These are phyloP conservation scores for Russula griseocarnosa DNA, from an alignment of 768 basidiomycete species.

Conservation along the genomic window DNA sequence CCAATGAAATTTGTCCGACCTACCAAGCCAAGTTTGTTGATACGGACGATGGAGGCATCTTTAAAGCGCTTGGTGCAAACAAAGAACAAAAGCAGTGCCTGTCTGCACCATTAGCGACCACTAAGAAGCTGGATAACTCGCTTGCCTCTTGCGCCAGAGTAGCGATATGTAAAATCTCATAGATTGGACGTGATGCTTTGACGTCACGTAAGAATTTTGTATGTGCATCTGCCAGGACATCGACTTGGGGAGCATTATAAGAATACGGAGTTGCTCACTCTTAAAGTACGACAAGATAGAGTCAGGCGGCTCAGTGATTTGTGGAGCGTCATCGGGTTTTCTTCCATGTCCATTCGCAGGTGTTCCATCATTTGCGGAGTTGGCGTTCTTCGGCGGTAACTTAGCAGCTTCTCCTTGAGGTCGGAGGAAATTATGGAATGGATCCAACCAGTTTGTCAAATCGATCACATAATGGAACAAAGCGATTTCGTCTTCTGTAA, in stretches of 20 bases:
- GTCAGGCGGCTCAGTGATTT: constrained; percentile 58
- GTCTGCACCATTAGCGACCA: constrained; percentile 10
- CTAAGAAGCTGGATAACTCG: neutral
- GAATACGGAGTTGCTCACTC: constrained; percentile 2
- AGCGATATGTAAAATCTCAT: constrained; percentile 66
- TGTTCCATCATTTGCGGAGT: constrained; percentile 62
- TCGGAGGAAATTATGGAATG: constrained; percentile 68
- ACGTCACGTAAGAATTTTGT: constrained; percentile 47
- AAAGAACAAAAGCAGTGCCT: constrained; percentile 71
- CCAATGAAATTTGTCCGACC: constrained; percentile 31
- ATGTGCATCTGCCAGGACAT: constrained; percentile 46
- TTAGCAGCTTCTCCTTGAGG: constrained; percentile 75
- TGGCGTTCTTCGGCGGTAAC: constrained; percentile 65
- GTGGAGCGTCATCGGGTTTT: constrained; percentile 69
- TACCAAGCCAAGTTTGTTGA: constrained; percentile 69
- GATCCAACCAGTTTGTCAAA: constrained; percentile 71
- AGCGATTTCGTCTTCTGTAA: constrained; percentile 59
- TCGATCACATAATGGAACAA: constrained; percentile 58
- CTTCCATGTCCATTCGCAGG: constrained; percentile 50
- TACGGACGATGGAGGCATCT: constrained; percentile 59
- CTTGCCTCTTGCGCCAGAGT: constrained; percentile 70
- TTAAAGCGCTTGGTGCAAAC: constrained; percentile 76
- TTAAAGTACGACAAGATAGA: constrained; percentile 58
- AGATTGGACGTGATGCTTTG: constrained; percentile 40
- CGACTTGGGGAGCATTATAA: constrained; percentile 2